Conservation (phyloP, 2,329 filamentous ascomycete genomes). For the Zelopaecilomyces penicillatus region DNA sequence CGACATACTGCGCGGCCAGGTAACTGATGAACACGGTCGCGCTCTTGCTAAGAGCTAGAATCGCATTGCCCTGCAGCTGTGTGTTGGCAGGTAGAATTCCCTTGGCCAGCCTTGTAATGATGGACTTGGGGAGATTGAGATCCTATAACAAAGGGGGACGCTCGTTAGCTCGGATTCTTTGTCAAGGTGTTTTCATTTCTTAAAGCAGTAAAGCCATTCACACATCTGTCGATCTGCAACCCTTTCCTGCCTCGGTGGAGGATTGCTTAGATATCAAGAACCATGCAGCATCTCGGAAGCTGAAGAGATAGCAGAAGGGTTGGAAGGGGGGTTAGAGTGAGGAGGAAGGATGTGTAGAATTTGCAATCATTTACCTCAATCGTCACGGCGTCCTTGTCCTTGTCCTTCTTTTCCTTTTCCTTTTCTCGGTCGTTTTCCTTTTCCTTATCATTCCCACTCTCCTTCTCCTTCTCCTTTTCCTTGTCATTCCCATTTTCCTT, state of each 20-base stretch:
- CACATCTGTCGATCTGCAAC: background rate
- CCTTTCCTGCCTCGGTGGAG: no score
- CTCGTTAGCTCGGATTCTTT: background rate
- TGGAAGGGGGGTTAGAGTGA: background rate
- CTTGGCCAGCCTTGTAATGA: conserved; percentile 72
- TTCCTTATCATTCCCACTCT: conserved; percentile 21
- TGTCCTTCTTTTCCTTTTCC: conserved; percentile 21
- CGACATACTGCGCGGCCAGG: conserved; percentile 61
- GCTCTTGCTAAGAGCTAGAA: conserved; percentile 71
- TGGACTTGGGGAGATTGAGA: conserved; percentile 69
- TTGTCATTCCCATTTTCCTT: conserved; percentile 26
- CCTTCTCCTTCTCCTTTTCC: conserved; percentile 23
- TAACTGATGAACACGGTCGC: conserved; percentile 80
- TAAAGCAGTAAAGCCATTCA: no score
- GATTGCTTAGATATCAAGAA: no score
- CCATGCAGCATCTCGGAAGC: no score
- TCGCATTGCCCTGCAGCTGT: conserved; percentile 74
- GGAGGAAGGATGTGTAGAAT: background rate
- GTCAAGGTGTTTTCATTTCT: no score
- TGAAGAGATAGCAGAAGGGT: background rate
- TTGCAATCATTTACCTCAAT: conserved; percentile 40
- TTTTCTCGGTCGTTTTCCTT: conserved; percentile 26
- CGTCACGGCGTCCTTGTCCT: conserved; percentile 31
- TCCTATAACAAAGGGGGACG: conserved; percentile 41
- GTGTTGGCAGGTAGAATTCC: conserved; percentile 73